Conservation (phyloP, 371 early-diverging fungal species). For the Choanephora cucurbitarum region DNA sequence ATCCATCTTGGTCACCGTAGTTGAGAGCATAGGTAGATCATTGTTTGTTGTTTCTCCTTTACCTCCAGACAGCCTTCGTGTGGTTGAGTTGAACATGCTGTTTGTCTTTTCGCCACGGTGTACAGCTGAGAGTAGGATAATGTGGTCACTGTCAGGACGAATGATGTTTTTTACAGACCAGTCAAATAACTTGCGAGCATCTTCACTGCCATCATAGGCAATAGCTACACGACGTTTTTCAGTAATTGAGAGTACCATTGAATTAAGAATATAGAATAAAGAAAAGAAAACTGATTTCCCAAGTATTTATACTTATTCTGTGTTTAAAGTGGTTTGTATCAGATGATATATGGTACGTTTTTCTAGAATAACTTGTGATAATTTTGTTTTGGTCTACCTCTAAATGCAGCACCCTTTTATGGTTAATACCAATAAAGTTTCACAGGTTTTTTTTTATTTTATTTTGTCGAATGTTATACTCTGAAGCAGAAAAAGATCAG, state of each 20-base stretch:
- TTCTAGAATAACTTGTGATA: too few species aligned
- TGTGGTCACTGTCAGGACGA: conserved; percentile 44
- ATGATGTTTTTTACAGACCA: conserved; percentile 51
- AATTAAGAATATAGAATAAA: not conserved
- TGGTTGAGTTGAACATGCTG: not conserved
- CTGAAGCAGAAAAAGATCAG: too few species aligned
- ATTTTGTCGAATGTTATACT: too few species aligned
- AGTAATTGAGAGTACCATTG: conserved; percentile 46
- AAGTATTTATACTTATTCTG: too few species aligned
- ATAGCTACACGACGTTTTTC: conserved; percentile 53
- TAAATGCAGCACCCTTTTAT: too few species aligned
- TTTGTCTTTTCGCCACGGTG: conserved; percentile 16
- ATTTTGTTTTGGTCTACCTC: too few species aligned
- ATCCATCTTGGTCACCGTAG: conserved; percentile 30
- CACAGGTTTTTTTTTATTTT: too few species aligned
- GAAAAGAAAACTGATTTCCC: not conserved
- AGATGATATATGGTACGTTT: too few species aligned
- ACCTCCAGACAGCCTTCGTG: not conserved
- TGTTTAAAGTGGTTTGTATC: too few species aligned
- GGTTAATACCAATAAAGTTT: too few species aligned
- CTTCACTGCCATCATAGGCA: conserved; percentile 54
- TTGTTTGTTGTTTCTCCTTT: conserved; percentile 2
- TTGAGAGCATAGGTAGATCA: conserved; percentile 39
- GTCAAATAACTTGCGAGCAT: conserved; percentile 49
- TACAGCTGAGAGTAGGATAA: conserved; percentile 47